Evolutionary conservation across 2,329 filamentous ascomycete genomes (phyloP).

Genomic region (Colletotrichum trifolii): DNA sequence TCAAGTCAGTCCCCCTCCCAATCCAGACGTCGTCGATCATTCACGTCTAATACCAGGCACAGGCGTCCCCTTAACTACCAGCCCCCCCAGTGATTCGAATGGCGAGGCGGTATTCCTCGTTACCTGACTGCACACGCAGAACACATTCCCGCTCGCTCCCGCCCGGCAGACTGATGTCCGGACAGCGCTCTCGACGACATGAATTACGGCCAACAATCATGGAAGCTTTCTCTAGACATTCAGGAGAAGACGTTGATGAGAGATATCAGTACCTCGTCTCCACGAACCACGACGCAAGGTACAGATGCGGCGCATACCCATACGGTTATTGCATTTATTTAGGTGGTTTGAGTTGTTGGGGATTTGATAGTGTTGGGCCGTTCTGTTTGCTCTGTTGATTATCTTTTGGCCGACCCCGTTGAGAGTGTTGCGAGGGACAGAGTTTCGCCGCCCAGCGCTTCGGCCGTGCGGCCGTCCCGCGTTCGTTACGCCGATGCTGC

Average conservation of each 20-base stretch:
- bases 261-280: constrained; percentile 35
- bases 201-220: constrained; percentile 37
- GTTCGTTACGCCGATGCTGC: constrained; percentile 7
- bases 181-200: constrained; percentile 34
- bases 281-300: constrained; percentile 30
- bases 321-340: constrained; percentile 36
- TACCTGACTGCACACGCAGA: constrained; percentile 28
- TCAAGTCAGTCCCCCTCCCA: constrained; percentile 79
- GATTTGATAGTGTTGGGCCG: constrained; percentile 33
- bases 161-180: constrained; percentile 24
- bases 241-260: constrained; percentile 29
- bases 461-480: constrained; percentile 5
- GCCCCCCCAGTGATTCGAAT: constrained; percentile 65
- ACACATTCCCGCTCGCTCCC: constrained; percentile 18
- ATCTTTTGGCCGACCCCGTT: constrained; percentile 25
- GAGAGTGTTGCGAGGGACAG: constrained; percentile 20
- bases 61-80: constrained; percentile 90
- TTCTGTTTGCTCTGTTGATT: constrained; percentile 33
- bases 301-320: constrained; percentile 35
- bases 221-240: constrained; percentile 40
- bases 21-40: neutral
- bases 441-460: constrained; percentile 18
- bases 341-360: constrained; percentile 34
- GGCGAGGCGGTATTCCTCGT: constrained; percentile 28
- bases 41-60: constrained; percentile 11